Evolutionary conservation across 1,284 basidiomycete species (phyloP).

Genomic region (Ustilago vetiveriae): DNA sequence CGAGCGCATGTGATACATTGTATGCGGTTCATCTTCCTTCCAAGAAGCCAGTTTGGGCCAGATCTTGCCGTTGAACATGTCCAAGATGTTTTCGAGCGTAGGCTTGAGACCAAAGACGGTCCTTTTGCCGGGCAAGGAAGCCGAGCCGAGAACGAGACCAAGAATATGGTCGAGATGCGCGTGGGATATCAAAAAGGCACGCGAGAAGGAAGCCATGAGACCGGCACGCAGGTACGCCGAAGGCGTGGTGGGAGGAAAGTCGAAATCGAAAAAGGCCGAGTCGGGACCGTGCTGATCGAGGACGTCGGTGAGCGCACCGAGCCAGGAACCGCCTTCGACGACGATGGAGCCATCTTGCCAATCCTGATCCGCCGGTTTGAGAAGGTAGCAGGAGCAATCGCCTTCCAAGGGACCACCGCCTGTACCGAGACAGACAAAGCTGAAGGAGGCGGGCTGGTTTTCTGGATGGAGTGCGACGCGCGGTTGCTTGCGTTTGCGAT

Average conservation of each 20-base stretch:
- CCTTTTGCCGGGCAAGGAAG: constrained; percentile 76
- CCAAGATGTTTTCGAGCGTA: constrained; percentile 76
- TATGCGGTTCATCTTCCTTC: constrained; percentile 69
- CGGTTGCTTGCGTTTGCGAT: constrained; percentile 41
- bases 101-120: constrained; percentile 74
- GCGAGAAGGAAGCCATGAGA: constrained; percentile 57
- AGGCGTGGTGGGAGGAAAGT: constrained; percentile 47
- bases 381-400: constrained; percentile 67
- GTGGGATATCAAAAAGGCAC: constrained; percentile 74
- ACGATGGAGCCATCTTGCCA: constrained; percentile 67
- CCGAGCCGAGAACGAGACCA: constrained; percentile 79
- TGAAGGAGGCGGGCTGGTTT: constrained; percentile 49
- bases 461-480: constrained; percentile 39
- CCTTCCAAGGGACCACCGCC: constrained; percentile 69
- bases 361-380: constrained; percentile 63
- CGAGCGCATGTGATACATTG: constrained; percentile 61
- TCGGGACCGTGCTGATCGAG: constrained; percentile 55
- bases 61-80: constrained; percentile 78
- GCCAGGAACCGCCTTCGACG: constrained; percentile 66
- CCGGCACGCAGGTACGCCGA: constrained; percentile 54
- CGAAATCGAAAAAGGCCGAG: constrained; percentile 54
- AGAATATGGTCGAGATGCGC: constrained; percentile 83
- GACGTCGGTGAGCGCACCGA: constrained; percentile 59
- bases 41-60: constrained; percentile 85
- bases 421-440: constrained; percentile 66